Conservation (phyloP, 2,329 filamentous ascomycete genomes). For the Dactylella cylindrospora region DNA sequence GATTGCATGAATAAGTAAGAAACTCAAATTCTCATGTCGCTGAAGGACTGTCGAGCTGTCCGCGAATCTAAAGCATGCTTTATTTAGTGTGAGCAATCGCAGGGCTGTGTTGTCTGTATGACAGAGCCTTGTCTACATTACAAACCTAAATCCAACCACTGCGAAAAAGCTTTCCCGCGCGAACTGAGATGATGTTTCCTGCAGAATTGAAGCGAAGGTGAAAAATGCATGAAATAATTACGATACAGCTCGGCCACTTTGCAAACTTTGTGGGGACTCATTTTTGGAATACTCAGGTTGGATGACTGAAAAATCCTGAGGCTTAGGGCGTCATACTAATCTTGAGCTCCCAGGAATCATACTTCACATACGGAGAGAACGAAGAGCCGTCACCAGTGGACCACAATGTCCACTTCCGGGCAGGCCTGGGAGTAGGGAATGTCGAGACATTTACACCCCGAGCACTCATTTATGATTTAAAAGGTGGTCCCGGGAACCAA, state of each 20-base stretch:
- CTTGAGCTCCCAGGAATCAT: conserved; percentile 75
- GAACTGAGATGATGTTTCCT: too few relatives aligned
- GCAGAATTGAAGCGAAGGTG: background rate
- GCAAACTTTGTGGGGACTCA: conserved; percentile 93
- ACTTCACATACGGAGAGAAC: conserved; percentile 80
- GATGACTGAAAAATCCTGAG: conserved; percentile 2
- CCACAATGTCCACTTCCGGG: conserved; percentile 84
- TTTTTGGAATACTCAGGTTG: conserved; percentile 74
- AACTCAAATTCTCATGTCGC: too few relatives aligned
- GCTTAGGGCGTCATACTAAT: too few relatives aligned
- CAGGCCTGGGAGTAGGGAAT: conserved; percentile 78
- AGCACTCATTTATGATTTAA: conserved; percentile 90
- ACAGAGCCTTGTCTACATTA: too few relatives aligned
- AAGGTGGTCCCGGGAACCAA: conserved; percentile 60
- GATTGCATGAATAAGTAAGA: too few relatives aligned
- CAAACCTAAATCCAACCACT: too few relatives aligned
- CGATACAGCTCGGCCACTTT: conserved; percentile 86
- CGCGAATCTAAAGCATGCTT: too few relatives aligned
- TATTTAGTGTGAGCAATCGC: too few relatives aligned
- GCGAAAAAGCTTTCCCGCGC: too few relatives aligned
- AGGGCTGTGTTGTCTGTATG: too few relatives aligned
- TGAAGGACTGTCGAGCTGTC: too few relatives aligned
- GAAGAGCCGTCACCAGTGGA: conserved; percentile 69
- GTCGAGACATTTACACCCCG: conserved; percentile 89
- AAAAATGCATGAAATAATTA: conserved; percentile 89